These are phyloP conservation scores for Colletotrichum cordylinicola DNA, from an alignment of 2,329 filamentous ascomycete species.

Conservation along the genomic window DNA sequence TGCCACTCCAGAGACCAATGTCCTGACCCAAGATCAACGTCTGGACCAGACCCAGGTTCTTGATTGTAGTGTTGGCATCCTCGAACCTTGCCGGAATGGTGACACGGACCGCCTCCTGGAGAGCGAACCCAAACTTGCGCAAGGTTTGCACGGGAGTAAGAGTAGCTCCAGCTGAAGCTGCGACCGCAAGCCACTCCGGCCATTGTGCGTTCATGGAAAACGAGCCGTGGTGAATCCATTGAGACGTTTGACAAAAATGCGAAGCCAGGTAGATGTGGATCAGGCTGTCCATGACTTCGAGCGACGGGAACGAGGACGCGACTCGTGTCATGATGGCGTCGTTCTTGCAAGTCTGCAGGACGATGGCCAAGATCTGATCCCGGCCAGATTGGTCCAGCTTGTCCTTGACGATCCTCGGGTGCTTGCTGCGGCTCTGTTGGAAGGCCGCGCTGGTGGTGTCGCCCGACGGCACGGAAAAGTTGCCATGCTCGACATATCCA, in stretches of 20 bases:
- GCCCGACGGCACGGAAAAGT: conserved; percentile 47
- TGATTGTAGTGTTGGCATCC: conserved; percentile 50
- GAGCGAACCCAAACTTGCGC: conserved; percentile 64
- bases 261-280: conserved; percentile 65
- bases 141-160: conserved; percentile 62
- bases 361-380: conserved; percentile 69
- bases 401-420: conserved; percentile 47
- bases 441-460: conserved; percentile 44
- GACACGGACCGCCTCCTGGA: conserved; percentile 57
- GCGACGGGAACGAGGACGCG: conserved; percentile 66
- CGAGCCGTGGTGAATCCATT: conserved; percentile 67
- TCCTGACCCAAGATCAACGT: conserved; percentile 54
- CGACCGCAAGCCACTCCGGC: conserved; percentile 65
- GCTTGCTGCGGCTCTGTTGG: conserved; percentile 40
- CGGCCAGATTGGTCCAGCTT: conserved; percentile 53
- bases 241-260: conserved; percentile 60
- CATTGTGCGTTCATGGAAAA: conserved; percentile 60
- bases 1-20: conserved; percentile 60
- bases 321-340: conserved; percentile 55
- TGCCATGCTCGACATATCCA: conserved; percentile 48
- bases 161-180: conserved; percentile 65
- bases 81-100: conserved; percentile 44
- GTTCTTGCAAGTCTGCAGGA: conserved; percentile 63
- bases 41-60: conserved; percentile 55
- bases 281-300: conserved; percentile 64